Percentiles rank a stretch among this genome's conserved stretches.
phyloP scores from a whole-genome alignment of 1,284 basidiomycete species.

The Cutaneotrichosporon sp. region DNA sequence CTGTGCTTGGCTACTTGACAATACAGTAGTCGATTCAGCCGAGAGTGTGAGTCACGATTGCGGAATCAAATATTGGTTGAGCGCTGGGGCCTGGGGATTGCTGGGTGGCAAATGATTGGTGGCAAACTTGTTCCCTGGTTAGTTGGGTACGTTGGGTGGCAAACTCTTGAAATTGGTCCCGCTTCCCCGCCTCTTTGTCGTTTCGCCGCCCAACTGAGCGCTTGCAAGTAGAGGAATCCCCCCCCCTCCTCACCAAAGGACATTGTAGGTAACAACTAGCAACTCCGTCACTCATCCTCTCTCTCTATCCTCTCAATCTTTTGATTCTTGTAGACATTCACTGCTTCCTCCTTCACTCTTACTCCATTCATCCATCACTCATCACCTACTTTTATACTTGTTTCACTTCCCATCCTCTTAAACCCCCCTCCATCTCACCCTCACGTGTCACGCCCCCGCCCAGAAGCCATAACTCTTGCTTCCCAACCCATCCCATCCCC shows the following conservation, averaged over 20 bases:
- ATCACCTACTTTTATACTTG: neutral
- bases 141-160: neutral
- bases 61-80: conserved; percentile 1
- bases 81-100: neutral
- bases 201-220: conserved; percentile 8
- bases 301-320: neutral
- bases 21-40: too few relatives aligned
- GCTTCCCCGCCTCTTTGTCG: conserved; percentile 3
- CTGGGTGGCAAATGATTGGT: conserved; percentile 8
- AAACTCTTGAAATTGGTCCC: neutral
- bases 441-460: neutral
- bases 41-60: neutral
- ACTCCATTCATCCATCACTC: neutral
- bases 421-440: neutral
- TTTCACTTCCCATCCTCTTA: neutral
- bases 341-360: neutral
- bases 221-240: too few relatives aligned
- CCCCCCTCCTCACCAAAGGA: neutral
- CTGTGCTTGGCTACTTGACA: too few relatives aligned
- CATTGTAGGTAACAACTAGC: neutral
- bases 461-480: neutral
- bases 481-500: conserved; percentile 1
- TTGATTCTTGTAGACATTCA: neutral
- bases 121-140: neutral
- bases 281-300: neutral